These are phyloP conservation scores for Ilyonectria robusta DNA, from an alignment of 2,329 filamentous ascomycete species.

Conservation along the genomic window DNA sequence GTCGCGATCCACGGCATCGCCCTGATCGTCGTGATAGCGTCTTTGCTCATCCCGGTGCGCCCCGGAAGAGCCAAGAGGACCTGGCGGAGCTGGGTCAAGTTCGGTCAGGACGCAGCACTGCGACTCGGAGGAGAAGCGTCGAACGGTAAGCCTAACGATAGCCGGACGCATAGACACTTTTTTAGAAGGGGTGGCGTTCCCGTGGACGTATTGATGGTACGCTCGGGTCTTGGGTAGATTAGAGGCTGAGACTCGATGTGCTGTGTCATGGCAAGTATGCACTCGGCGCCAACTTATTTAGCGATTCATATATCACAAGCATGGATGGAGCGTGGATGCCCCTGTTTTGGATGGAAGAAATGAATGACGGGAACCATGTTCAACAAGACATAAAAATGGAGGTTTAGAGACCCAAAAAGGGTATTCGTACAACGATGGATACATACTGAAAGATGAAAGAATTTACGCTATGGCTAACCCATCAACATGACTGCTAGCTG, in stretches of 20 bases:
- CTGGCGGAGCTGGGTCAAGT: constrained; percentile 52
- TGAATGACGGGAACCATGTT: constrained; percentile 2
- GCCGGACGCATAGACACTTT: constrained; percentile 23
- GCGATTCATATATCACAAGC: not conserved
- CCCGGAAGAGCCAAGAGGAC: constrained; percentile 53
- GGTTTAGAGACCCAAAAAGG: not conserved
- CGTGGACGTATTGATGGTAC: not conserved
- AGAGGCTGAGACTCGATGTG: not conserved
- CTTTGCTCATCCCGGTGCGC: constrained; percentile 46
- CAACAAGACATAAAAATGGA: not conserved
- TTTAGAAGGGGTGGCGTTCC: not conserved
- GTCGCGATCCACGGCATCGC: constrained; percentile 19
- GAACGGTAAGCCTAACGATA: constrained; percentile 39
- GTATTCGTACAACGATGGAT: no score
- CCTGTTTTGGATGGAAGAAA: not conserved
- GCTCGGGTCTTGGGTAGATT: not conserved
- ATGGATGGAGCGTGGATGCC: constrained; percentile 4
- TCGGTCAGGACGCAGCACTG: constrained; percentile 48
- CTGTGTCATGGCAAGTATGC: not conserved
- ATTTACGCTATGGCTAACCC: not conserved
- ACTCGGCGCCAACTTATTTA: constrained; percentile 1
- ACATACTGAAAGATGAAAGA: not conserved
- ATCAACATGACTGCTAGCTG: not conserved
- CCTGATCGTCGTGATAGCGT: constrained; percentile 41
- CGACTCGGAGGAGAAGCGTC: constrained; percentile 48